Evolutionary conservation across 306 rosid species (phyloP), one percentile per base, ranked within the genome.

Genomic region (Pterocarpus santalinus): DNA sequence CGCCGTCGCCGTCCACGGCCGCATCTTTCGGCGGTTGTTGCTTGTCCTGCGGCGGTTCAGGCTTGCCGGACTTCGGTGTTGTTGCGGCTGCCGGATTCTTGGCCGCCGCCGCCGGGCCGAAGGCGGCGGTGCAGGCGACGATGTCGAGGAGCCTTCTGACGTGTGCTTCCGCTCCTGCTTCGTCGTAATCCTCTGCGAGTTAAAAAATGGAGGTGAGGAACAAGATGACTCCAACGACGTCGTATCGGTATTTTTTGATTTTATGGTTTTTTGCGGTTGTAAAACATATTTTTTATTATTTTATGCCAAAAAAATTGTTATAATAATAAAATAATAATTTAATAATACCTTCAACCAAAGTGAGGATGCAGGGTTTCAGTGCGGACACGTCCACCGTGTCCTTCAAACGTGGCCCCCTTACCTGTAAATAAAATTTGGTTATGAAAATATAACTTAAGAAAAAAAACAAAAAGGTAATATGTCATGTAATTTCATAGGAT

Each of bases 311-410:
- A 8, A 30, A 61, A 10, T 56, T 5, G 8, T 15, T 15, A 12
- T 13, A 65, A 34, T 76, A 33, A 0, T 10, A 3, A 11, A 49
- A 0, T 2, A 2, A 30, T 3, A 4, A 64, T n/a, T 3, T 38
- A 14, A 1, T 11, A 4, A 5, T 83, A 95, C 98, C 99, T 90
- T 95, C 99, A 3, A 90, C 77, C 73, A 96, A 72, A 7, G 92
- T 76, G 30, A 96, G 89, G 76, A 85, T 4, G 87, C 97, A 90
- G 0, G 99, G 99, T 66, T 96, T 96, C 85, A 96, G 85, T 82
- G 94, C 99, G 88, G 93, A 90, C 76, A 92, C 93, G 87, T 96
- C 98, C 87, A 88, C 93, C 35, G 91, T 82, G 16, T 96, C 97
- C 82, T 92, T 93, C 76, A 96, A 72, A 34, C 78, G 92, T 13